Evolutionary conservation across 73 alveolate genomes (phyloP).

Genomic region (Tetrahymena malaccensis): DNA sequence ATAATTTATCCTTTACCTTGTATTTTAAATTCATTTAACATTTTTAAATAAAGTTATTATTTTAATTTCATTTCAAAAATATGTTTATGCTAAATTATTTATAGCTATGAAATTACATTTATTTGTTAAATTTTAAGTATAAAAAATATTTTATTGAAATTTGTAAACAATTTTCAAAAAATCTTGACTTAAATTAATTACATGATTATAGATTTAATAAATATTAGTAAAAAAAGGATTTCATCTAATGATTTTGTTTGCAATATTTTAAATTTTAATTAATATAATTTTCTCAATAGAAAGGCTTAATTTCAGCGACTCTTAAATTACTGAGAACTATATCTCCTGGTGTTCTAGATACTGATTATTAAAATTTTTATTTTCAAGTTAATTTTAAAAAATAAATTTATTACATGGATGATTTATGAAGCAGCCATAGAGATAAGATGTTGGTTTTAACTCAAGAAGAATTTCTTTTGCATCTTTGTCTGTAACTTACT

Average conservation of each 20-base stretch:
- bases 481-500: not conserved
- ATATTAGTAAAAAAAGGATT: too few relatives aligned
- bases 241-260: not conserved
- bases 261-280: not conserved
- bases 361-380: not conserved
- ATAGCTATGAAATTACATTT: too few relatives aligned
- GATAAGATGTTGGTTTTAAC: not conserved
- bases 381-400: not conserved
- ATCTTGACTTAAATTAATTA: too few relatives aligned
- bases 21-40: too few relatives aligned
- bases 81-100: too few relatives aligned
- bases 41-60: too few relatives aligned
- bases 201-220: too few relatives aligned
- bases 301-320: not conserved
- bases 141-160: too few relatives aligned
- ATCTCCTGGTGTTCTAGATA: not conserved
- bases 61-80: too few relatives aligned
- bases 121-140: too few relatives aligned
- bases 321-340: not conserved
- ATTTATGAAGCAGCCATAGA: not conserved
- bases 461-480: not conserved
- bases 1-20: too few relatives aligned
- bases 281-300: not conserved
- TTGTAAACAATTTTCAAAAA: too few relatives aligned
- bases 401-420: not conserved